A percentile compares a stretch with the other conserved stretches of the same genome.
Conservation (phyloP, 2,329 filamentous ascomycete species). For the Sordariomycetes sp. region DNA sequence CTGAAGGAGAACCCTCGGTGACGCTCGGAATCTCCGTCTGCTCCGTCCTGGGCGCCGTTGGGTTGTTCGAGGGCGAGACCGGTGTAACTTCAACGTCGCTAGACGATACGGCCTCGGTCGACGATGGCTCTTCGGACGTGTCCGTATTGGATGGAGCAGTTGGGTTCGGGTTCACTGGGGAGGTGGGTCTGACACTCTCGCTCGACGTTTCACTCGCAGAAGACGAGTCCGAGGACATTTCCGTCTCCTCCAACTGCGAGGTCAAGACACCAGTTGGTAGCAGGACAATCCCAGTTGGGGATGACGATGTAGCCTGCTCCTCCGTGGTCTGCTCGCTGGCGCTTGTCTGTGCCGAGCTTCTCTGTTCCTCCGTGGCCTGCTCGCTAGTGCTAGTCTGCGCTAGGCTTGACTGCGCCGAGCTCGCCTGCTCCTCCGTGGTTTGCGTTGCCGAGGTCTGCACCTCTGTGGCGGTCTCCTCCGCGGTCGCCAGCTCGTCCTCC, state of each 20-base stretch:
- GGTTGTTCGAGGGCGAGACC: not conserved
- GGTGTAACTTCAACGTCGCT: no score
- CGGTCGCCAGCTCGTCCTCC: no score
- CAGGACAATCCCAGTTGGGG: not conserved
- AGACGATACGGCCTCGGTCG: not conserved
- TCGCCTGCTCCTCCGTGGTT: no score
- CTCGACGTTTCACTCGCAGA: not conserved
- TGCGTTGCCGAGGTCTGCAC: no score
- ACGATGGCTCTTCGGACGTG: not conserved
- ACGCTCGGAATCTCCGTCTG: not conserved
- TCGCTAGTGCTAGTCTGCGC: not conserved
- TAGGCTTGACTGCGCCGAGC: no score
- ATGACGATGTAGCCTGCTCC: not conserved
- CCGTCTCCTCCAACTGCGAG: not conserved
- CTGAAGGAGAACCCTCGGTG: not conserved
- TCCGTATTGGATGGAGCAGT: not conserved
- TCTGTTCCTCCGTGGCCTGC: no score
- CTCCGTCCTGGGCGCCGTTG: not conserved
- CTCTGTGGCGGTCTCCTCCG: no score
- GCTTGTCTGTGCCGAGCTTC: no score
- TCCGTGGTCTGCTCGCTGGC: not conserved
- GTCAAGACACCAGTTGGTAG: not conserved
- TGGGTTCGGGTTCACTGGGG: not conserved
- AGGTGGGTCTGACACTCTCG: not conserved
- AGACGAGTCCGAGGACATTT: not conserved